These are phyloP conservation scores for Capsella rubella DNA, from an alignment of 441 rosid species.

Conservation along the genomic window DNA sequence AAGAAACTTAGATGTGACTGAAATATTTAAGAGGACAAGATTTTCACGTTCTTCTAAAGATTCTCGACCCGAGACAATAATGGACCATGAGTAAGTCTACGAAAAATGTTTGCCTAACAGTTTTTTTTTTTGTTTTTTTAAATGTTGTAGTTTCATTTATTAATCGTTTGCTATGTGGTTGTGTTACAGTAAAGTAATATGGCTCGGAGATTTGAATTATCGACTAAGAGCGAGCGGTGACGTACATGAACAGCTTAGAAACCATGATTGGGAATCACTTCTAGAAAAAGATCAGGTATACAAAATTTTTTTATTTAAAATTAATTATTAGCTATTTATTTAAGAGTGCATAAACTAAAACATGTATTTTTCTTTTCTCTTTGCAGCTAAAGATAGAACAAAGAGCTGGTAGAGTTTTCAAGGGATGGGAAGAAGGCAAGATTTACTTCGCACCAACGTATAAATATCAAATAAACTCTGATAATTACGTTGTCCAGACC, in stretches of 20 bases:
- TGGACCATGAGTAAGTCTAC: slow-evolving; percentile 80
- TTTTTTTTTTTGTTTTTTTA: not conserved
- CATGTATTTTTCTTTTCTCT: not conserved
- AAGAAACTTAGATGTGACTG: slow-evolving; percentile 80
- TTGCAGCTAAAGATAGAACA: slow-evolving; percentile 78
- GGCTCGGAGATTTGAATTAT: slow-evolving; percentile 98
- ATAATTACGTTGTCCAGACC: slow-evolving; percentile 65
- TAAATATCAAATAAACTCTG: slow-evolving; percentile 75
- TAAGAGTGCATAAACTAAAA: slow-evolving; percentile 4
- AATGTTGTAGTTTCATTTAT: not conserved
- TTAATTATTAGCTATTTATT: not conserved
- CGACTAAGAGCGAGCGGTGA: slow-evolving; percentile 65
- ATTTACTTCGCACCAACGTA: slow-evolving; percentile 92
- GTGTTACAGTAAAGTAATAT: slow-evolving; percentile 70
- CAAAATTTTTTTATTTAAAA: too few species aligned
- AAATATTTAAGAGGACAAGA: slow-evolving; percentile 79
- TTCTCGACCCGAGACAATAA: slow-evolving; percentile 59
- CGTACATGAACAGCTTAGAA: slow-evolving; percentile 59
- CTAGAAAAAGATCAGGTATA: slow-evolving; percentile 80
- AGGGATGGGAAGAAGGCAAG: slow-evolving; percentile 93
- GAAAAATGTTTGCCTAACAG: not conserved
- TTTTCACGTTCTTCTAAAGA: slow-evolving; percentile 59
- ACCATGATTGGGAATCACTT: slow-evolving; percentile 80
- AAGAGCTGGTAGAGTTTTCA: slow-evolving; percentile 75
- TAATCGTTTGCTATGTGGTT: not conserved